Evolutionary conservation across 2,329 filamentous ascomycete genomes (phyloP).

Genomic region (Epichloe coenophiala): DNA sequence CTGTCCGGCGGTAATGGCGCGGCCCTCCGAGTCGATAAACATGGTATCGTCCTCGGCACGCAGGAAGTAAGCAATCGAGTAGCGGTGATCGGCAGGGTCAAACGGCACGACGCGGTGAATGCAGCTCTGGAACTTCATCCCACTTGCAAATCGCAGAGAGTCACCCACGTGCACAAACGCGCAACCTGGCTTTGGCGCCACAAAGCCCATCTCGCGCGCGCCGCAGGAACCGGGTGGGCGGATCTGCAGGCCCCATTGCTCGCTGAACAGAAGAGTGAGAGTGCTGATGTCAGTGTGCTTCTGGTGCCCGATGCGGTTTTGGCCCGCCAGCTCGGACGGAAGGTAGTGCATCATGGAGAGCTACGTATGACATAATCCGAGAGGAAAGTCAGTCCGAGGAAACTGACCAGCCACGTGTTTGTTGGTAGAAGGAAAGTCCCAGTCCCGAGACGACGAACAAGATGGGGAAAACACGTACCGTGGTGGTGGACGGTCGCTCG

Average conservation of each 20-base stretch:
- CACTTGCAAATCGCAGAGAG: slow-evolving; percentile 40
- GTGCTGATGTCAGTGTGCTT: slow-evolving; percentile 45
- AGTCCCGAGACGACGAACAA: too few species aligned
- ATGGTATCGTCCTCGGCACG: slow-evolving; percentile 41
- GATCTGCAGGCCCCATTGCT: slow-evolving; percentile 45
- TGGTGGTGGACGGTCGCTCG: slow-evolving; percentile 33
- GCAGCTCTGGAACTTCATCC: slow-evolving; percentile 39
- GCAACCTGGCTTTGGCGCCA: slow-evolving; percentile 34
- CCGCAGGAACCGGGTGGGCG: slow-evolving; percentile 29
- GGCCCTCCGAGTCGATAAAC: slow-evolving; percentile 41
- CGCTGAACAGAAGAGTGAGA: slow-evolving; percentile 40
- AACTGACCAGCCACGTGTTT: too few species aligned
- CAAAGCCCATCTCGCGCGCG: slow-evolving; percentile 35
- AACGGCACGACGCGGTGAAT: slow-evolving; percentile 44
- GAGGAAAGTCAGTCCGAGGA: neutral
- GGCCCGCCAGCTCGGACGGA: slow-evolving; percentile 26
- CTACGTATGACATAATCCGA: neutral
- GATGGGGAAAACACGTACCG: slow-evolving; percentile 8
- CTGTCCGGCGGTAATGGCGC: slow-evolving; percentile 37
- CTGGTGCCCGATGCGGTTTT: slow-evolving; percentile 36
- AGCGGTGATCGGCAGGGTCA: slow-evolving; percentile 37
- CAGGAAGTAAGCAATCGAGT: slow-evolving; percentile 46
- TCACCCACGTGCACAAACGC: slow-evolving; percentile 47
- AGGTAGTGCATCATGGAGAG: slow-evolving; percentile 44
- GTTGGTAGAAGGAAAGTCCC: too few species aligned